Evolutionary conservation across 257 asterid genomes (phyloP), one percentile per base, ranked within the genome.

Genomic region (Scutellaria galericulata): DNA sequence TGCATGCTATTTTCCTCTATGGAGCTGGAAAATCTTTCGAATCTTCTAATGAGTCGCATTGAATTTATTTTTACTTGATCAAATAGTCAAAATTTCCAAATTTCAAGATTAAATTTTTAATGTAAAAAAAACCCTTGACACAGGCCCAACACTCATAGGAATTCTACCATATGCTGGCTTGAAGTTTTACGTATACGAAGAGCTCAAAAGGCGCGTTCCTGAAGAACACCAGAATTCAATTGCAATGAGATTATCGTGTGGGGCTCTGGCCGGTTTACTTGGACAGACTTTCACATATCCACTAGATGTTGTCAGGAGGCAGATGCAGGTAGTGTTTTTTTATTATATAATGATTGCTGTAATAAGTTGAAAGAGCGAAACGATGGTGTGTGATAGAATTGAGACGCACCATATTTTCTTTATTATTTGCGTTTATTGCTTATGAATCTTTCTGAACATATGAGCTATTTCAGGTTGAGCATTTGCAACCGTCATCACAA

Each of bases 201-300:
- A 91, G 77, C 88, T 94, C 9, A 94, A 94, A 70, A 85, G 86
- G 62, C 92, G 77, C 35, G 96, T 91, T 53, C 97, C 98, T 0
- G 96, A 94, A 75, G 96, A 88, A 79, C 90, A 87, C 9, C 97
- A 89, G 70, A 87, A 82, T 10, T 89, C 98, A 39, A 89, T 94
- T 60, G 52, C 76, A 67, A 88, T 89, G 97, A 84, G 90, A 55
- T 80, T 94, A 54, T 91, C 96, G 4, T 94, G 99, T 78, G 99
- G 99, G 77, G 99, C 97, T 74, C 56, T 94, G 52, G 99, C 98
- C 40, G 99, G 99, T 78, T 81, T 94, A 80, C 85, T 95, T 51
- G 99, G 99, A 14, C 99, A 95, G 86, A 95, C 99, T 56, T 68
- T 95, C 56, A 95, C 99, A 0, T 95, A 91, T 75, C 99, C 99